Base-by-base conservation (phyloP, 768 basidiomycete genomes). In the Termitomyces sp. region DNA sequence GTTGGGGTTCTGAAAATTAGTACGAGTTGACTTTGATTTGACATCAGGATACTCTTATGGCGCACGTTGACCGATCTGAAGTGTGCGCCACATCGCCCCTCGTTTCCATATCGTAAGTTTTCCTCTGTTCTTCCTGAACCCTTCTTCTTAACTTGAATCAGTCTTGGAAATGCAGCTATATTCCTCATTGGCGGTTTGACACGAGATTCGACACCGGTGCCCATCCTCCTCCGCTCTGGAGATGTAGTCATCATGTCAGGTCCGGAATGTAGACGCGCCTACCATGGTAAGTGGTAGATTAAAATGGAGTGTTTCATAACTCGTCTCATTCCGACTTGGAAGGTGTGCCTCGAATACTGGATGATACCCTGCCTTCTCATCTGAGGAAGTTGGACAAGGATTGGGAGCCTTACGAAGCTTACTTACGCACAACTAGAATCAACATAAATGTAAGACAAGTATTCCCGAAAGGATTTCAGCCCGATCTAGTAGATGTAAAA, bases 61-160 rank as follows among this genome's bases (percentile, higher is more conserved):
- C 84, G 0, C 96, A 99, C 68, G 92, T 97, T n/a, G 96, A 99
- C 70, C 89, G 91, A 19, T 94, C 95, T 21, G 96, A 99, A 72
- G 79, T 96, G 9, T 96, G 94, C 63, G 85, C 92, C 2, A 91
- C 91, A 5, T 87, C 92, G 0, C 96, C 96, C 0, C 79, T 99
- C 0, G 91, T 98, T 5, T 97, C 94, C 0, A 85, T 99, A 50
- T 97, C 94, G 94, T 95, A 62, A 64, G 89, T 70, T 35, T n/a
- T 3, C 33, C 31, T 28, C 31, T 26, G 12, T 35, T 51, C 28
- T 19, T 47, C 37, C 37, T 38, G 4, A 19, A 7, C n/a, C 37
- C 14, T 28, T 37, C 26, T 37, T 48, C 43, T 46, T 21, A 50
- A 42, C 57, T n/a, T 15, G 9, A 7, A 26, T 12, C 38, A 96